Percentiles rank a stretch among this genome's conserved stretches.
Evolutionary conservation across 73 alveolate species (phyloP).

Genomic region (Paramecium caudatum): DNA sequence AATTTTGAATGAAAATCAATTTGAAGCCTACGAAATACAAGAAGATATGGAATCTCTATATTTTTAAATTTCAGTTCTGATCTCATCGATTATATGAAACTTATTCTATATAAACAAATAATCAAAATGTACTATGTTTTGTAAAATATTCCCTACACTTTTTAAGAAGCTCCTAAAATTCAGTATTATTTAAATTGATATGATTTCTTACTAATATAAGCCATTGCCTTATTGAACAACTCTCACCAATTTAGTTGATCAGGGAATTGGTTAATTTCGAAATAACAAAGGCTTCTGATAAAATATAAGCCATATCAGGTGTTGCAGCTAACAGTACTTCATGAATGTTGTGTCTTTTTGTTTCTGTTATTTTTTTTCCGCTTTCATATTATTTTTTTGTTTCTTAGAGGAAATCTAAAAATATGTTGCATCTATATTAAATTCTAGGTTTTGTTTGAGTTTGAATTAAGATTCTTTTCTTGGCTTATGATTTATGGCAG

Average conservation of each 20-base stretch:
- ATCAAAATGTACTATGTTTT: slow-evolving; percentile 8
- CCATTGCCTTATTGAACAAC: slow-evolving; percentile 1
- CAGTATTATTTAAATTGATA: neutral
- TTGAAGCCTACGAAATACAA: neutral
- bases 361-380: neutral
- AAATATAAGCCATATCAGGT: slow-evolving; percentile 59
- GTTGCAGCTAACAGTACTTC: slow-evolving; percentile 24
- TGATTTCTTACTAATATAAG: neutral
- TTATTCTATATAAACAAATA: neutral
- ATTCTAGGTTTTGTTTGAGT: slow-evolving; percentile 16
- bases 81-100: slow-evolving; percentile 2
- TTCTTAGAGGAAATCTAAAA: slow-evolving; percentile 4
- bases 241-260: neutral
- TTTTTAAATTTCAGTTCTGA: neutral
- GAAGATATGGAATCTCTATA: neutral
- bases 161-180: neutral
- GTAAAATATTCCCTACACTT: slow-evolving; percentile 17
- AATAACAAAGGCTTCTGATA: slow-evolving; percentile 21
- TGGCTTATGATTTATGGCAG: neutral
- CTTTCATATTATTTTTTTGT: neutral
- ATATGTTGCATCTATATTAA: slow-evolving; percentile 9
- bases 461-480: neutral
- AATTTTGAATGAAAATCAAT: neutral
- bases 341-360: neutral
- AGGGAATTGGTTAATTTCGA: neutral